These are phyloP conservation scores for Neurospora sp. DNA, from an alignment of 495 filamentous ascomycete species.

Conservation along the genomic window DNA sequence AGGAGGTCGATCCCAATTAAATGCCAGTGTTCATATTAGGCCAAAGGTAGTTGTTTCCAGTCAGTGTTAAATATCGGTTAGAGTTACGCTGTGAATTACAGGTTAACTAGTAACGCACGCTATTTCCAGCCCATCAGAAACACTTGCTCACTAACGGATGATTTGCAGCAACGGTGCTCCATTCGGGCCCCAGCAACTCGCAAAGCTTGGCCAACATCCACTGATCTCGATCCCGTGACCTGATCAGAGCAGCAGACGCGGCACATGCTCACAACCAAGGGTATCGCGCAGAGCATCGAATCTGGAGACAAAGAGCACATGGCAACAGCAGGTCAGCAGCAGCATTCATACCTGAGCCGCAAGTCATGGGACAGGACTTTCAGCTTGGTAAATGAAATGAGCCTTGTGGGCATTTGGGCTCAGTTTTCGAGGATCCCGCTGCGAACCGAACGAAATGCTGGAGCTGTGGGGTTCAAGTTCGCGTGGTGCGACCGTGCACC, in stretches of 20 bases:
- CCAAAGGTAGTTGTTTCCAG: not conserved
- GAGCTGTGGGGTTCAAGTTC: not conserved
- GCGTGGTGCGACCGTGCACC: not conserved
- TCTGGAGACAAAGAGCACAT: not conserved
- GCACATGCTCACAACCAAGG: not conserved
- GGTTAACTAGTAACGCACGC: not conserved
- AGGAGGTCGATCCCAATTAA: not conserved
- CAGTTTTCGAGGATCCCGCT: not conserved
- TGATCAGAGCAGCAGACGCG: not conserved
- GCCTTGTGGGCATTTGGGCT: not conserved
- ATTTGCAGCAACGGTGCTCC: not conserved
- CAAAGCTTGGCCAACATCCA: not conserved
- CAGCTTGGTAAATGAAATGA: not conserved
- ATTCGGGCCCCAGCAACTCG: not conserved
- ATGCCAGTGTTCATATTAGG: not conserved
- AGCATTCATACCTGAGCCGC: not conserved
- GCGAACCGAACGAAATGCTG: not conserved
- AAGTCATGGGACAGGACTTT: not conserved
- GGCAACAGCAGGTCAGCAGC: not conserved
- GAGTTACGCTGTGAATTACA: not conserved
- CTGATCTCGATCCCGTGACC: not conserved
- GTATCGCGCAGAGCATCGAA: not conserved
- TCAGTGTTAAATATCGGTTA: not conserved
- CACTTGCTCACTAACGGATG: not conserved
- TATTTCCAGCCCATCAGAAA: not conserved